Base-by-base conservation (phyloP, 2,329 filamentous ascomycete genomes). In the Ceratocystis huliohia region DNA sequence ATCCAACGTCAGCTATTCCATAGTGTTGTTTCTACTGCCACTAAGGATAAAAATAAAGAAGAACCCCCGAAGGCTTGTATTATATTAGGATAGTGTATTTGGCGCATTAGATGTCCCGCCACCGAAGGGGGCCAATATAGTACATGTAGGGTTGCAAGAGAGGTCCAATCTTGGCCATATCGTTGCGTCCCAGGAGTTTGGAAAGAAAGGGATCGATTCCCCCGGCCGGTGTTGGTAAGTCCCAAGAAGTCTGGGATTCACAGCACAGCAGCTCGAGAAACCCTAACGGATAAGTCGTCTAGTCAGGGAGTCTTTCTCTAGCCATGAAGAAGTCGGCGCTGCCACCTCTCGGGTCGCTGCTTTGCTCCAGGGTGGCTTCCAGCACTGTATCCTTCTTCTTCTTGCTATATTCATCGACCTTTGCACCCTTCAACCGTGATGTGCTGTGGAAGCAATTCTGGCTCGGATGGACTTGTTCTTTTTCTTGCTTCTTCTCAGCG, bases 191-290 rank as follows among this genome's bases (percentile, higher is more conserved):
- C 77, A 90, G 96, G 73, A 97, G 77, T 70, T 87, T 88, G 70
- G 90, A 94, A 45, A 99, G 79, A 75, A 97, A 96, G 69, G 89
- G 90, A 75, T 99, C 99, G 71, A 97, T 79, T 74, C 96, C 91
- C 75, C 97, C 92, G 56, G 22, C 22, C 99, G 93, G 8, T 90
- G 86, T 78, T 97, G 97, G 76, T 99, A 94, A 37, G 92, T 96
- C 80, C 96, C 96, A 70, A 93, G 84, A 17, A 95, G 87, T 74
- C 96, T 92, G 15, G 88, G 85, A 62, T 80, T 76, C 6, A 78
- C 74, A 5, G 77, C 76, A 2, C 59, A 95, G 78, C 69, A 91
- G 81, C 72, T 96, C 88, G 71, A 94, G 85, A 72, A 97, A 79
- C 90, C 94, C 70, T 69, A 67, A 4, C 59, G 22, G 37, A 41